Percentiles rank a stretch among this genome's conserved stretches.
phyloP scores from a whole-genome alignment of 2,329 filamentous ascomycete genomes.

The Cadophora luteo-olivacea region DNA sequence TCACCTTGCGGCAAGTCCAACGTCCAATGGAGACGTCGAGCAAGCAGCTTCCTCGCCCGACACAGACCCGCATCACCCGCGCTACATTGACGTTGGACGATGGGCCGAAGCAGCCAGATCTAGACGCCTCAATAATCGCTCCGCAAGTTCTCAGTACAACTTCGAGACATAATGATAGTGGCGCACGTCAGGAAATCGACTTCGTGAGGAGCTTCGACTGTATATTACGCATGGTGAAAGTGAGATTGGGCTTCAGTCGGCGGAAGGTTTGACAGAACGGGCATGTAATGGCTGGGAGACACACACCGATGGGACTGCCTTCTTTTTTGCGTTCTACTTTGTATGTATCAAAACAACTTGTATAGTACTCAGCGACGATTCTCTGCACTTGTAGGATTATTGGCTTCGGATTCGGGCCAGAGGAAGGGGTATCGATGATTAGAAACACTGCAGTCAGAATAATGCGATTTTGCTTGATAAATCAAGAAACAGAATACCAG shows the following conservation, averaged over 20 bases:
- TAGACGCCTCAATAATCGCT: not conserved
- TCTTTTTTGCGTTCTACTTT: not conserved
- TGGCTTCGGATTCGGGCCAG: not conserved
- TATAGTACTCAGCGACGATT: slow-evolving; percentile 2
- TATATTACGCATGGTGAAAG: not conserved
- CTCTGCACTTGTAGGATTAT: not conserved
- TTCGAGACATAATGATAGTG: not conserved
- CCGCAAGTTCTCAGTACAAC: not conserved
- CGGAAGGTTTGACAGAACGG: not conserved
- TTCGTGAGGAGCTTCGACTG: not conserved
- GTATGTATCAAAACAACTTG: not conserved
- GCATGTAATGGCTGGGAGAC: not conserved
- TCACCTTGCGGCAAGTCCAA: not conserved
- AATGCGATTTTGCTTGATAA: not conserved
- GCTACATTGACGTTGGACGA: no score
- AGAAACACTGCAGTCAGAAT: not conserved
- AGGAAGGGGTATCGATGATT: slow-evolving; percentile 3
- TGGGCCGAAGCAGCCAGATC: not conserved
- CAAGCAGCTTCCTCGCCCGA: not conserved
- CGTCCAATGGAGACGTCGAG: no score
- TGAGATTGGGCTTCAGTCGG: not conserved
- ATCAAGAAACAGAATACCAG: not conserved
- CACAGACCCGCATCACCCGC: not conserved
- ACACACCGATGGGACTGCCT: not conserved
- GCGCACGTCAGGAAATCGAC: not conserved